phyloP scores from a whole-genome alignment of 805 yeast species.

The Teunomyces aglyptinius region DNA sequence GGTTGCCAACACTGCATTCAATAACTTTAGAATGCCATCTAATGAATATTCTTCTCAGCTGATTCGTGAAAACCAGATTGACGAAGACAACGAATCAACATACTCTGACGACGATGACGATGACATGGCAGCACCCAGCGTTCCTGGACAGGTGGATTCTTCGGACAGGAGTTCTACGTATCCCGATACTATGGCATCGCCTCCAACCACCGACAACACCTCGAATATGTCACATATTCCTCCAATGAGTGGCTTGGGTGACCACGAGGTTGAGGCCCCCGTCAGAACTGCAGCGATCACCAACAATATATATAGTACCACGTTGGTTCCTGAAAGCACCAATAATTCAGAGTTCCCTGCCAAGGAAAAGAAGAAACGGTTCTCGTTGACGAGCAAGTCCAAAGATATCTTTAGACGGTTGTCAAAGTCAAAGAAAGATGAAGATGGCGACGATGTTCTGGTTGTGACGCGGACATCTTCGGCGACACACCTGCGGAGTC shows the following conservation, averaged over 20 bases:
- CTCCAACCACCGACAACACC: slow-evolving; percentile 7
- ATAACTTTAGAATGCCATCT: slow-evolving; percentile 26
- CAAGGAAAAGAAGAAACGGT: slow-evolving; percentile 21
- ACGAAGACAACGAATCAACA: background rate
- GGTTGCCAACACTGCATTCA: slow-evolving; percentile 37
- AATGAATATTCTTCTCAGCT: background rate
- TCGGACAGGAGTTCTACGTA: slow-evolving; percentile 7
- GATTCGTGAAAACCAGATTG: background rate
- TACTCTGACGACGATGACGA: background rate
- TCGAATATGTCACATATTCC: slow-evolving; percentile 5
- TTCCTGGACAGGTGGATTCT: background rate
- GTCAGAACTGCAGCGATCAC: background rate
- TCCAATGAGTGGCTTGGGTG: background rate
- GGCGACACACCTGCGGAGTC: background rate
- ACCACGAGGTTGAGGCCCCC: background rate
- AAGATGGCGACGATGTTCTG: slow-evolving; percentile 3
- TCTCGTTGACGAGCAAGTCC: slow-evolving; percentile 27
- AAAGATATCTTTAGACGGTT: slow-evolving; percentile 33
- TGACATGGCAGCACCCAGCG: background rate
- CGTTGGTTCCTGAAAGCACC: slow-evolving; percentile 2
- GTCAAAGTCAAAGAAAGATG: slow-evolving; percentile 19
- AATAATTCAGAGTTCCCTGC: slow-evolving; percentile 1
- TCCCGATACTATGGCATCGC: slow-evolving; percentile 6
- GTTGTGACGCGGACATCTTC: background rate
- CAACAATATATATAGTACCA: background rate